These are phyloP conservation scores for Rhizophagus prolifer DNA, from an alignment of 192 early-diverging fungal species.

Conservation along the genomic window DNA sequence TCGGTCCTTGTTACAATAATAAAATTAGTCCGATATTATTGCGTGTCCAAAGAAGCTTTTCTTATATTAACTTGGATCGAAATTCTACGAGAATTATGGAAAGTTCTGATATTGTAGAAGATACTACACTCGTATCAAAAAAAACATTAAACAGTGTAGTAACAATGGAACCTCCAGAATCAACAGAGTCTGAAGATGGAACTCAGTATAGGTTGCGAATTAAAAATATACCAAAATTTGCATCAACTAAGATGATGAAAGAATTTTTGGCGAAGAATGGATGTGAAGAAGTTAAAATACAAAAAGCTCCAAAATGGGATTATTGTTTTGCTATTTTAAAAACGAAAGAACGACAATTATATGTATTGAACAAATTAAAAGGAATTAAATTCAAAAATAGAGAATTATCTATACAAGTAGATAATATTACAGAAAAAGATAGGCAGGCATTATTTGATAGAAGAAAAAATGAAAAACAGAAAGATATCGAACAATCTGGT, in stretches of 20 bases:
- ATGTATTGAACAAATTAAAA: slow-evolving; percentile 6
- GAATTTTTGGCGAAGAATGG: not conserved
- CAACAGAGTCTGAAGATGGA: not conserved
- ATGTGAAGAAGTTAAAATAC: not conserved
- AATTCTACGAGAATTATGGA: no score
- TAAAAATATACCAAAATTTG: slow-evolving; percentile 11
- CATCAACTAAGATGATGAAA: slow-evolving; percentile 8
- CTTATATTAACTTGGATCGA: no score
- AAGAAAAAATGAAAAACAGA: slow-evolving; percentile 8
- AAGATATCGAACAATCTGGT: slow-evolving; percentile 2
- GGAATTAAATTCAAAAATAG: slow-evolving; percentile 13
- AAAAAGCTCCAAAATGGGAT: slow-evolving; percentile 12
- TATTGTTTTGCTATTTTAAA: slow-evolving; percentile 10
- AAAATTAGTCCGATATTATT: no score
- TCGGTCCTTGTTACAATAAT: no score
- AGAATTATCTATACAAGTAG: not conserved
- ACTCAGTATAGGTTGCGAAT: not conserved
- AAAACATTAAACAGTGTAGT: no score
- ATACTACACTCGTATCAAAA: no score
- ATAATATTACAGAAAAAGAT: slow-evolving; percentile 15
- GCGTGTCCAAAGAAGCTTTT: no score
- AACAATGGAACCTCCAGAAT: no score
- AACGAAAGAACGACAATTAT: not conserved
- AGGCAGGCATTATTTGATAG: not conserved
- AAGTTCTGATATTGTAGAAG: no score